Evolutionary conservation across 352 stramenopile species (phyloP), one percentile per base, ranked within the genome.

Genomic region (Phytopythium ostracodes): DNA sequence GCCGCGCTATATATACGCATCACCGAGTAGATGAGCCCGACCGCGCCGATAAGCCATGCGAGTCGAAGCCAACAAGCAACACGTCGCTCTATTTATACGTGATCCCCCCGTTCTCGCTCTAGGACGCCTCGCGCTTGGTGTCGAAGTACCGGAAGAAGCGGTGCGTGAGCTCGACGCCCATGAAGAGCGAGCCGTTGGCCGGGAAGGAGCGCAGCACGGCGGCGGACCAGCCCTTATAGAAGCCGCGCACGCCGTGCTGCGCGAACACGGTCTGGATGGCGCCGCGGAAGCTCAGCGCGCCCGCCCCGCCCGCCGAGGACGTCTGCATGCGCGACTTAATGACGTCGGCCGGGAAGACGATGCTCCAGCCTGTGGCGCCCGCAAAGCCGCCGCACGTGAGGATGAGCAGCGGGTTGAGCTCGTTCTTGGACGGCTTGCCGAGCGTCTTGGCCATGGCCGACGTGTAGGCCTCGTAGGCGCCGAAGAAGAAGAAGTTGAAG

Each of bases 401-500:
- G 60, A 96, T 91, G 20, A 75, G 63, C 10, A 87, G 44, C 40
- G 82, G 80, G 47, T 92, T 77, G 36, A 96, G 73, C 4, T 96
- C 84, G 31, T 81, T 79, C 64, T 91, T 88, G 46, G 81, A 88
- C 25, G 71, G 56, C 29, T 89, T 83, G 50, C 68, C 65, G 24
- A 88, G 59, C n/a, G 77, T 31, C n/a, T 67, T 71, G 18, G 68
- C 64, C 29, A 87, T 71, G 11, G 65, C 47, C 8, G 79, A 85
- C 25, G 82, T 94, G 71, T 85, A 88, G 35, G 78, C 76, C 46
- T 94, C 75, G 66, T 95, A 96, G 46, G 74, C 75, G 51, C 87
- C 87, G 50, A 96, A 96, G 72, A 96, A 96, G 67, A 89, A 91
- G 62, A 96, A 95, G 67, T 91, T 96, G 72, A 96, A 96, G 27